Evolutionary conservation across 768 basidiomycete species (phyloP).

Genomic region (Leccinum subgranulosum): DNA sequence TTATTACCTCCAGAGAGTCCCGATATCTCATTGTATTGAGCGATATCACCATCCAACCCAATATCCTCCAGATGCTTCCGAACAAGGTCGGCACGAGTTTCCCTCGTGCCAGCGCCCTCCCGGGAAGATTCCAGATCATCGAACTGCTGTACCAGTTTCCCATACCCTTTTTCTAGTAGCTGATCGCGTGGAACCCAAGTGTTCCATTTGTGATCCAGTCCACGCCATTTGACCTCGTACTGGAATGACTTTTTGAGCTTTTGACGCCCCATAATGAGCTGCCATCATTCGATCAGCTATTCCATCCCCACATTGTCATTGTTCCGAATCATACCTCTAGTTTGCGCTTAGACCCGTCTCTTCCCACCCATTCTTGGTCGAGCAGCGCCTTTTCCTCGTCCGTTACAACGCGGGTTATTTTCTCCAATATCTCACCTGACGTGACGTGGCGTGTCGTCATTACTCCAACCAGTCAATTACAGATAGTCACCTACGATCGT

Average conservation of each 20-base stretch:
- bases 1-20: conserved; percentile 85
- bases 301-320: conserved; percentile 8
- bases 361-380: conserved; percentile 87
- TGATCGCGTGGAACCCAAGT: conserved; percentile 91
- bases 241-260: conserved; percentile 95
- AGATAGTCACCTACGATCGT: conserved; percentile 69
- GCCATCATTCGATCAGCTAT: conserved; percentile 13
- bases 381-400: conserved; percentile 76
- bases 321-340: conserved; percentile 62
- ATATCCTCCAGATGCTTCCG: conserved; percentile 94
- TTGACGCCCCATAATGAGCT: conserved; percentile 91
- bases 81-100: conserved; percentile 76
- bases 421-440: conserved; percentile 84
- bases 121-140: conserved; percentile 95
- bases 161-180: conserved; percentile 80
- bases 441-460: conserved; percentile 9
- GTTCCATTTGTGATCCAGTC: conserved; percentile 82
- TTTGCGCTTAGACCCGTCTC: conserved; percentile 86
- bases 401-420: conserved; percentile 87
- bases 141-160: conserved; percentile 88
- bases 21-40: conserved; percentile 95
- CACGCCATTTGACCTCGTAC: conserved; percentile 89
- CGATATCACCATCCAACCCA: conserved; percentile 95
- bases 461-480: conserved; percentile 6
- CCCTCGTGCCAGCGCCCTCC: conserved; percentile 90